These are phyloP conservation scores for Panicum miliaceum DNA, from an alignment of 176 grass and related monocot genomes.

Conservation along the genomic window DNA sequence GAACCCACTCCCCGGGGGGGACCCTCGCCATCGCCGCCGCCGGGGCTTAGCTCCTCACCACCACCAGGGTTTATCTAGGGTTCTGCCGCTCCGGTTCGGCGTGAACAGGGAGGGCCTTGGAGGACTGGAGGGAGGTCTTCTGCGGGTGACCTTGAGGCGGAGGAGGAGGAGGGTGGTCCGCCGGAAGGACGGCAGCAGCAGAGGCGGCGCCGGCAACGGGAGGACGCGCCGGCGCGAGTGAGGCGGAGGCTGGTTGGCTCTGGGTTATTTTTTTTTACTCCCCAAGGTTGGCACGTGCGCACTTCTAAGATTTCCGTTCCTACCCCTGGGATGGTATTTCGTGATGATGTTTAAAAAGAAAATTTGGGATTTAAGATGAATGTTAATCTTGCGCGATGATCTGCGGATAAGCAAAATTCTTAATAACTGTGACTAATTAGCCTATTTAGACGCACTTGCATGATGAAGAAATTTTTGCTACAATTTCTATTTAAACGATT, in stretches of 20 bases:
- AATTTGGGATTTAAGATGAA: no score
- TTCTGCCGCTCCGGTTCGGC: conserved; percentile 27
- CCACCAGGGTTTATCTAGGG: conserved; percentile 52
- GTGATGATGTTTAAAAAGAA: no score
- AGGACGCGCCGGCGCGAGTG: not conserved
- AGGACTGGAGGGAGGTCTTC: not conserved
- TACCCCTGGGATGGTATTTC: no score
- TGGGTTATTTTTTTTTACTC: not conserved
- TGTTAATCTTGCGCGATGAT: no score
- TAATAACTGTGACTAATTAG: no score
- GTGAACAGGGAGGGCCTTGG: not conserved
- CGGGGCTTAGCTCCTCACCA: not conserved
- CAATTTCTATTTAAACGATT: no score
- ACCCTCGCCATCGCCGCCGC: conserved; percentile 51
- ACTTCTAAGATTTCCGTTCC: no score
- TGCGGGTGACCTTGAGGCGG: not conserved
- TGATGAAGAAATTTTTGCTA: no score
- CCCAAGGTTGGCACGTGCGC: not conserved
- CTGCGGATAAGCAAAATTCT: no score
- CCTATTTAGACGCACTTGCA: no score
- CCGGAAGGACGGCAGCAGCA: not conserved
- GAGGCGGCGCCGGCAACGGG: not conserved
- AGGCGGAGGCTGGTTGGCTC: not conserved
- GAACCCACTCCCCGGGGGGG: conserved; percentile 56
- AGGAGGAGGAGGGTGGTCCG: not conserved